Conservation (phyloP, 164 flowering plant genomes). For the Litsea cubeba region DNA sequence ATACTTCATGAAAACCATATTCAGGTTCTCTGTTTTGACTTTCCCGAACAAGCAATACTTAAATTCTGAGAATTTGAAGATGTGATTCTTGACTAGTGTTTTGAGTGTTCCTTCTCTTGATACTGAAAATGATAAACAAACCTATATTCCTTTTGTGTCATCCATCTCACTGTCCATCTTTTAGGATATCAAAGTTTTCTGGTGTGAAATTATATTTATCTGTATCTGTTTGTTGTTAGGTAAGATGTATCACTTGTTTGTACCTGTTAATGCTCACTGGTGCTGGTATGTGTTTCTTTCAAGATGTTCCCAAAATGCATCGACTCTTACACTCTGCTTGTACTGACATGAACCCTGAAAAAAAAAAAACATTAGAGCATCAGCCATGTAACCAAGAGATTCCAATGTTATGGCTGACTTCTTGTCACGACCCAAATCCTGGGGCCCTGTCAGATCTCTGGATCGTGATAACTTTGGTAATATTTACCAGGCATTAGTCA, state of each 20-base stretch:
- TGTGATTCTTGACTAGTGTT: not conserved
- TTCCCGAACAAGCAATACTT: not conserved
- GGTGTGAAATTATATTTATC: not conserved
- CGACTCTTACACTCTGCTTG: not conserved
- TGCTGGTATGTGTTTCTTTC: not conserved
- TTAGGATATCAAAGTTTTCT: not conserved
- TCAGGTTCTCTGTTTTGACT: slow-evolving; percentile 45
- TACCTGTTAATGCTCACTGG: not conserved
- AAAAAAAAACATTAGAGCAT: not conserved
- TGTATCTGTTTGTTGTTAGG: not conserved
- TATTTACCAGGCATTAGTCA: too few species aligned
- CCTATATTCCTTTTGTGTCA: not conserved
- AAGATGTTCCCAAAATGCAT: not conserved
- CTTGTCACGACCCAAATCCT: too few species aligned
- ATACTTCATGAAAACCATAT: slow-evolving; percentile 62
- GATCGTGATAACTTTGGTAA: too few species aligned
- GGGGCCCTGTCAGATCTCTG: too few species aligned
- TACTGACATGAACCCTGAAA: not conserved
- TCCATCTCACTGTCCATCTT: not conserved
- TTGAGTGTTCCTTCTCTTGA: not conserved
- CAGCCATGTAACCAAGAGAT: too few species aligned
- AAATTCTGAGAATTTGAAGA: not conserved
- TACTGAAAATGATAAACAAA: not conserved
- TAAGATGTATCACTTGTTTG: not conserved
- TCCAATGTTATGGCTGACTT: too few species aligned